Evolutionary conservation across 1,284 basidiomycete genomes (phyloP), one percentile per base, ranked within the genome.

Genomic region (Flammula alnicola): DNA sequence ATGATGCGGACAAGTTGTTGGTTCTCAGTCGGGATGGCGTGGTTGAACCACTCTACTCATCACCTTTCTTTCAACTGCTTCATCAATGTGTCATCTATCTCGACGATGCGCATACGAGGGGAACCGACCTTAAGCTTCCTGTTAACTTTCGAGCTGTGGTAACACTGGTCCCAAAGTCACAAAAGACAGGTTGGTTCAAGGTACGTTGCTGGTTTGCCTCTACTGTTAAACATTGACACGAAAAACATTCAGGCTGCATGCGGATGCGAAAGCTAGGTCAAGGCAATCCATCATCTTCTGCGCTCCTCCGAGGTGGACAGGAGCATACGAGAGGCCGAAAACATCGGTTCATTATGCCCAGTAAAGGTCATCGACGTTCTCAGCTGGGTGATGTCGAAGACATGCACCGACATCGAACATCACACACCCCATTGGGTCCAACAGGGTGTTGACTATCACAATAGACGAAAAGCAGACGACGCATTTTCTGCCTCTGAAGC

Each of bases 71-170:
- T 2, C 64, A 72, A 30, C 71, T 72, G 45, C 61, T 82, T 0
- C 68, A 73, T 12, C 64, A 69, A 52, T 80, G 78, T 26, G 51
- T 80, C 3, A 57, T 81, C 2, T 83, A 84, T 50, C 72, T 84
- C 0, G 81, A 83, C 35, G 81, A 84, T 55, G 76, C 76, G 1
- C 80, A 83, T 51, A 83, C 82, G 0, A 64, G 81, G 22, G 81
- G 81, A 5, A 82, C 79, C 0, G 80, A 83, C 56, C 63, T 83
- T 12, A 80, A 74, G 33, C 63, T 83, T 26, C 80, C 81, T 0
- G 36, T 16, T 1, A 51, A 67, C 16, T 69, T 66, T 38, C 69
- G 76, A 4, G 81, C 81, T 14, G 74, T 71, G 1, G 79, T 82
- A 4, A 83, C 79, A 0, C 58, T 83, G 1, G 80, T 0, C 75